A percentile compares a stretch with the other conserved stretches of the same genome.
Conservation (phyloP, 1,284 basidiomycete genomes). For the Puccinia hordei region DNA sequence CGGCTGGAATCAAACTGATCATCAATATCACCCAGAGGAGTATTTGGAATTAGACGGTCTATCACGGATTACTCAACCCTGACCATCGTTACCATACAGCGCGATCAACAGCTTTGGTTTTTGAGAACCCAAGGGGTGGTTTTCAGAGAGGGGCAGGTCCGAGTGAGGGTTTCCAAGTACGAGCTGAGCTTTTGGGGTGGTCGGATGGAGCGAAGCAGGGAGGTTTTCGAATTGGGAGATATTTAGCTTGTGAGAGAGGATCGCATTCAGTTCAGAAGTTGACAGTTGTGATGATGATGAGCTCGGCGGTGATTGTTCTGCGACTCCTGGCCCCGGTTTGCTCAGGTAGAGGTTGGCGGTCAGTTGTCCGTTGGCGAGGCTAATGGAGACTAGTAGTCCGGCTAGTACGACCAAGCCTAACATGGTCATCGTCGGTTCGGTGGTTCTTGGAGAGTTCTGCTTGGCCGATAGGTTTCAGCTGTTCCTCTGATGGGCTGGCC, state of each 20-base stretch:
- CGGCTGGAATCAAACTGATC: not conserved
- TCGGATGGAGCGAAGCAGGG: constrained; percentile 6
- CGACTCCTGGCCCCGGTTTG: too few species aligned
- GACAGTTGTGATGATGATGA: not conserved
- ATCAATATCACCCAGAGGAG: not conserved
- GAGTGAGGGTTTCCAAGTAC: constrained; percentile 12
- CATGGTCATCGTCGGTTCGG: too few species aligned
- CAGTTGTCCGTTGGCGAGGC: too few species aligned
- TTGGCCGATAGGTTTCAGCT: too few species aligned
- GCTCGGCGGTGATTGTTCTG: too few species aligned
- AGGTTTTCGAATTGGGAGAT: constrained; percentile 35
- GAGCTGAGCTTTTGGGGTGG: constrained; percentile 13
- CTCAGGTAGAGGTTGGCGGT: too few species aligned
- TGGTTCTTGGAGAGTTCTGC: too few species aligned
- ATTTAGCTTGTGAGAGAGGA: constrained; percentile 28
- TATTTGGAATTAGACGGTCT: not conserved
- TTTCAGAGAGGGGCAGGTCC: not conserved
- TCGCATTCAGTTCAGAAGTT: constrained; percentile 30
- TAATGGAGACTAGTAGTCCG: too few species aligned
- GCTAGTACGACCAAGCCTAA: too few species aligned
- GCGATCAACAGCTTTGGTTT: not conserved
- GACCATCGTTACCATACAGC: constrained; percentile 35
- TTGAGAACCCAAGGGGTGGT: too few species aligned
- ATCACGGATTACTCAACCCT: not conserved
- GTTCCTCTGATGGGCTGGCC: too few species aligned